Percentiles rank a stretch among this genome's conserved stretches.
phyloP scores from a whole-genome alignment of 345 rosid genomes.

The Lagerstroemia speciosa region DNA sequence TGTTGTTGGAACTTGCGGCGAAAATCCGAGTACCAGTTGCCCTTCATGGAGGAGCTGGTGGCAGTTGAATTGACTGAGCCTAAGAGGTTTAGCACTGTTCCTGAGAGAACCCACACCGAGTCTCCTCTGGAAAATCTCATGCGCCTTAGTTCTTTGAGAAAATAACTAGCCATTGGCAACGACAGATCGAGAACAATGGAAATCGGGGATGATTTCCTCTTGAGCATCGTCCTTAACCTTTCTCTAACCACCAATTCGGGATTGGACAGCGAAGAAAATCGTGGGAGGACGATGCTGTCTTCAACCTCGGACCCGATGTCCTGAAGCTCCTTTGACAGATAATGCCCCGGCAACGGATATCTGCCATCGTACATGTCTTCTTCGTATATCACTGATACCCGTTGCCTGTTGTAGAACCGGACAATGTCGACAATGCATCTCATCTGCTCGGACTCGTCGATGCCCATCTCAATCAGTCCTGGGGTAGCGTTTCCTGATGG shows the following conservation, averaged over 20 bases:
- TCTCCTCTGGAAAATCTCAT: slow-evolving; percentile 28
- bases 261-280: slow-evolving; percentile 18
- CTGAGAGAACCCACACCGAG: slow-evolving; percentile 35
- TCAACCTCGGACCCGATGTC: slow-evolving; percentile 27
- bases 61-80: slow-evolving; percentile 4
- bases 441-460: slow-evolving; percentile 19
- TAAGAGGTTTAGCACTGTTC: not conserved
- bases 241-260: slow-evolving; percentile 16
- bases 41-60: slow-evolving; percentile 40
- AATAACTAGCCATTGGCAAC: slow-evolving; percentile 18
- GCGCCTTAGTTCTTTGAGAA: slow-evolving; percentile 31
- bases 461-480: slow-evolving; percentile 26
- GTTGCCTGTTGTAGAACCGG: slow-evolving; percentile 25
- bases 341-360: slow-evolving; percentile 18
- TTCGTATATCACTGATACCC: slow-evolving; percentile 30
- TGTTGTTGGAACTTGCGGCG: slow-evolving; percentile 20
- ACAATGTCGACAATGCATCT: slow-evolving; percentile 32
- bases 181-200: slow-evolving; percentile 40
- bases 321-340: slow-evolving; percentile 24
- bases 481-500: not conserved
- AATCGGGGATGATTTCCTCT: slow-evolving; percentile 23
- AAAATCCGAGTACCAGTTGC: slow-evolving; percentile 19
- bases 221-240: slow-evolving; percentile 22
- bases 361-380: slow-evolving; percentile 30
- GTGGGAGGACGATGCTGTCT: slow-evolving; percentile 29